Evolutionary conservation across 106 monocot species (phyloP), one percentile per base, ranked within the genome.

Genomic region (Triglochin maritima): DNA sequence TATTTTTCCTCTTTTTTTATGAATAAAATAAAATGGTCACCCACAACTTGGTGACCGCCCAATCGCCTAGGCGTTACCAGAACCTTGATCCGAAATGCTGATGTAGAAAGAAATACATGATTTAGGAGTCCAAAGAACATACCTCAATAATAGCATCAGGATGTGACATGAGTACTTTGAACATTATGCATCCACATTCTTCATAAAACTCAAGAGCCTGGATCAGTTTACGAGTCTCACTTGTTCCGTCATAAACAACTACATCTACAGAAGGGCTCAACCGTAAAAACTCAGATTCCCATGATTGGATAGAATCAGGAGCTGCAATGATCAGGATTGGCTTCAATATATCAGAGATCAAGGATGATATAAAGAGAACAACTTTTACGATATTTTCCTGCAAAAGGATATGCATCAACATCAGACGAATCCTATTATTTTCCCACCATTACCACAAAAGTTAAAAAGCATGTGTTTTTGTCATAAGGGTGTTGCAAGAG

Each of bases 131-230:
- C 11, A 52, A 11, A 52, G 60, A 60, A 62, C n/a, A 60, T 86
- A 90, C 90, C 84, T 90, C 90, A 64, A 67, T 13, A 74, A 74
- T 60, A 9, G 57, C 65, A 47, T 74, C 57, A 42, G 59, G 47
- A 50, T 17, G 74, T 7, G 74, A 58, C 17, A 74, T 4, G 67
- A 74, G 66, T 12, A 74, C 74, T 50, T 67, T 66, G 46, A 74
- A 74, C 41, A 50, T 49, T 11, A 74, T 59, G 11, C 65, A 65
- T 60, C 74, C 67, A 47, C 67, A 59, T 60, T 74, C 74, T 44
- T 50, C 67, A 50, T 60, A 74, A 53, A 74, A 74, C 43, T 74
- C 74, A 0, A 74, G 5, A 60, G 9, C 44, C 42, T 50, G 67
- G 51, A 67, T 67, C n/a, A 60, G 15, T 65, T 74, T 74, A 4